Evolutionary conservation across 441 rosid species (phyloP), one percentile per base, ranked within the genome.

Genomic region (Erodium moschatum): DNA sequence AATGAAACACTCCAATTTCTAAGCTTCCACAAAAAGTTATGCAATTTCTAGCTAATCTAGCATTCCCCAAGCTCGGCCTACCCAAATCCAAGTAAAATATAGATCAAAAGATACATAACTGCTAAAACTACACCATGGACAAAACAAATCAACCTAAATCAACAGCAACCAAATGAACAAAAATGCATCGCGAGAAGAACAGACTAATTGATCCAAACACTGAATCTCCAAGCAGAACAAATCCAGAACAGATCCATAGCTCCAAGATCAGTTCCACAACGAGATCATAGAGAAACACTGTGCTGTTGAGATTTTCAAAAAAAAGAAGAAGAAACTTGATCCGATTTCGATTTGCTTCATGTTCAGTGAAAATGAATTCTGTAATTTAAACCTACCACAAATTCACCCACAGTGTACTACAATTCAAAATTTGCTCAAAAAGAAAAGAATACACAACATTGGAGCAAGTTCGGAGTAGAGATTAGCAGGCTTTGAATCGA

Each of bases 11-110:
- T 2, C 7, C 9, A 38, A 3, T 38, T 38, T 38, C 44, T 5
- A 48, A 48, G 56, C 56, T 48, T 48, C 56, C 15, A 48, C 56
- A 48, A 48, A 48, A 48, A 13, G 56, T 48, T 48, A 13, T 48
- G 44, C 8, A 38, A 38, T 38, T 38, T 38, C 44, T 38, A 38
- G 44, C 44, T 13, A 13, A 48, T 48, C 56, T 13, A 48, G 56
- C 56, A 11, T n/a, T 48, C 44, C 44, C 6, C 8, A 38, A 2
- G 5, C 56, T 48, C 56, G 12, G 13, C 4, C 4, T 4, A 48
- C 4, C 56, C 13, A 48, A 48, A 48, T n/a, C 15, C 16, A 48
- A 48, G 56, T 48, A 48, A 13, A 48, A 48, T 48, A 48, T 12
- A 48, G 56, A 13, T 15, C 56, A 48, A 18, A 48, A 48, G 6